Conservation (phyloP, 306 rosid genomes). For the Acacia confusa region DNA sequence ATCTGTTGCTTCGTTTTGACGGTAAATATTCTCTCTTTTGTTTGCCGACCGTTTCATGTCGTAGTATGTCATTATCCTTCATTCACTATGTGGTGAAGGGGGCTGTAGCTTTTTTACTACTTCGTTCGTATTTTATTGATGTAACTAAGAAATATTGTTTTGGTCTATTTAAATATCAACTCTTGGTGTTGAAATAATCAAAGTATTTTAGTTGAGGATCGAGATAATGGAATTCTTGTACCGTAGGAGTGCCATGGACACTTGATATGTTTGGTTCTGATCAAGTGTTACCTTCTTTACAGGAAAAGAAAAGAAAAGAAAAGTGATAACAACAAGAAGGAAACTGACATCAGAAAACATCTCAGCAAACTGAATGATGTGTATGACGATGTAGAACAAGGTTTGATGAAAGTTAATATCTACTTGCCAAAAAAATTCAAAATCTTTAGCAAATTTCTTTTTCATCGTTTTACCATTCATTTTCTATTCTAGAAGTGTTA, state of each 20-base stretch:
- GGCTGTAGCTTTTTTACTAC: neutral
- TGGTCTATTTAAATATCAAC: neutral
- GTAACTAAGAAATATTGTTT: neutral
- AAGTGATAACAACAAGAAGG: conserved; percentile 44
- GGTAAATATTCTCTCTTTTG: neutral
- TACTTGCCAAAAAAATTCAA: neutral
- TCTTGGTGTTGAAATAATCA: neutral
- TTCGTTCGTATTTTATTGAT: neutral
- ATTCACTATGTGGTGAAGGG: neutral
- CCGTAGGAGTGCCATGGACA: neutral
- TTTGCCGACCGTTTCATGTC: neutral
- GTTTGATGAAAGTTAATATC: conserved; percentile 39
- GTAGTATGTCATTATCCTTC: too few species aligned
- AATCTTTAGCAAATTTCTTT: neutral
- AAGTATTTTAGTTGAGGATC: neutral
- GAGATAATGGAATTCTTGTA: neutral
- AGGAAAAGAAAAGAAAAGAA: conserved; percentile 59
- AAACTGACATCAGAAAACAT: conserved; percentile 39
- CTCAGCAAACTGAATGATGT: conserved; percentile 39
- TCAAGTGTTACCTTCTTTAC: conserved; percentile 24
- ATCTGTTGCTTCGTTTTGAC: neutral
- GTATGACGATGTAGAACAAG: conserved; percentile 43
- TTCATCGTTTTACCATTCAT: neutral
- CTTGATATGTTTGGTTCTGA: neutral
- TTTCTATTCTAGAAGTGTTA: conserved; percentile 6